phyloP scores from a whole-genome alignment of 495 filamentous ascomycete species.

The Hyaloscypha variabilis region DNA sequence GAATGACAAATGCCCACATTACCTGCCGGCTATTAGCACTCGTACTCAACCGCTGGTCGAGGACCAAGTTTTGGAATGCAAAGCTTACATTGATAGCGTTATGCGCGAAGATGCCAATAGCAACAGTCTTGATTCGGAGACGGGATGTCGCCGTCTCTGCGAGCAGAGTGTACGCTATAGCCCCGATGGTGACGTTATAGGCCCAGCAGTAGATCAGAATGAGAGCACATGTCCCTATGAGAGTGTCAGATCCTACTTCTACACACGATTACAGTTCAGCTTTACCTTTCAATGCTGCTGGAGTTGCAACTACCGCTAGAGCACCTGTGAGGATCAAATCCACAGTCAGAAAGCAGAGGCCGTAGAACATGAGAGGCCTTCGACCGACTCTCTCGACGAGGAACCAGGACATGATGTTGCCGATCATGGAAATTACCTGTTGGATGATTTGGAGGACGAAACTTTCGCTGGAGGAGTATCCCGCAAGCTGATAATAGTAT shows the following conservation, averaged over 20 bases:
- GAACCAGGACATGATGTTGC: constrained; percentile 38
- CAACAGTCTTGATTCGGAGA: constrained; percentile 38
- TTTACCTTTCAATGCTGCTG: constrained; percentile 28
- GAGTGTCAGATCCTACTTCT: constrained; percentile 19
- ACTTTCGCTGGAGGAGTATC: constrained; percentile 32
- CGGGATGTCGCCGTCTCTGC: constrained; percentile 34
- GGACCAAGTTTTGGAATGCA: no score
- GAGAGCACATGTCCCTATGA: constrained; percentile 27
- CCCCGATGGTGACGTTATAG: constrained; percentile 33
- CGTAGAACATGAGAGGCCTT: constrained; percentile 35
- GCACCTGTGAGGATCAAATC: constrained; percentile 34
- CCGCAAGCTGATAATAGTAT: constrained; percentile 38
- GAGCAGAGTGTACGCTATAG: constrained; percentile 37
- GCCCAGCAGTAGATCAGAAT: not conserved
- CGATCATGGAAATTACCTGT: constrained; percentile 36
- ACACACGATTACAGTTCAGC: constrained; percentile 35
- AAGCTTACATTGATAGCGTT: constrained; percentile 28
- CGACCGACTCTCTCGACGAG: constrained; percentile 36
- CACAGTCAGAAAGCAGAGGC: constrained; percentile 30
- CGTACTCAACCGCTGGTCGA: no score
- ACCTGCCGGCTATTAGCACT: no score
- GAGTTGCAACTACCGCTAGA: constrained; percentile 29
- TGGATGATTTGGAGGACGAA: constrained; percentile 38
- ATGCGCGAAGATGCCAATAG: constrained; percentile 35
- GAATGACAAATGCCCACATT: constrained; percentile 38